These are phyloP conservation scores for Mycena polygramma DNA, from an alignment of 768 basidiomycete genomes.

Conservation along the genomic window DNA sequence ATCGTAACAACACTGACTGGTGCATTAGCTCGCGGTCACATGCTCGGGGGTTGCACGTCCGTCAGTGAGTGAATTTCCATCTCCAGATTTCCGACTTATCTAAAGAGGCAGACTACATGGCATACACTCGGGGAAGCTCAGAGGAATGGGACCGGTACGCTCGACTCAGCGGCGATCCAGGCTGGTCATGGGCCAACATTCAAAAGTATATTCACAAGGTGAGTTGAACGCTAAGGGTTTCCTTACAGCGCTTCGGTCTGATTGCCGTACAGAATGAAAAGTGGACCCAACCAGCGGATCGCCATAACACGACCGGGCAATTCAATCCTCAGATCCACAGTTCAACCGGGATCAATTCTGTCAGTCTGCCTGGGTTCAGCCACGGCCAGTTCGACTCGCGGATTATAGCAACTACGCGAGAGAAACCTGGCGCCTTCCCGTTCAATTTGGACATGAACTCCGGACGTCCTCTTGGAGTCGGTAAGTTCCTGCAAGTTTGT, in stretches of 20 bases:
- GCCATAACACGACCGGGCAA: constrained; percentile 48
- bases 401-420: constrained; percentile 43
- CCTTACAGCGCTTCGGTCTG: too few species aligned
- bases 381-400: constrained; percentile 41
- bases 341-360: constrained; percentile 42
- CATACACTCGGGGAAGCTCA: constrained; percentile 47
- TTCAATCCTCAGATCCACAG: constrained; percentile 48
- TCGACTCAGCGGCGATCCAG: constrained; percentile 55
- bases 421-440: constrained; percentile 47
- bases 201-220: constrained; percentile 45
- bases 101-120: constrained; percentile 40
- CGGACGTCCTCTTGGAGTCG: constrained; percentile 50
- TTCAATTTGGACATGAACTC: constrained; percentile 54
- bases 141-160: constrained; percentile 69
- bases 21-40: constrained; percentile 41
- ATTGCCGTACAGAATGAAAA: too few species aligned
- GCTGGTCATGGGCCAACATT: constrained; percentile 54
- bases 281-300: constrained; percentile 45
- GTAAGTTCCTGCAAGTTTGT: constrained; percentile 34
- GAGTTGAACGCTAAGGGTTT: neutral
- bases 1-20: neutral
- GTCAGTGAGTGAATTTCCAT: constrained; percentile 42
- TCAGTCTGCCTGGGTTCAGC: constrained; percentile 45
- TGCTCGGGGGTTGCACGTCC: constrained; percentile 50
- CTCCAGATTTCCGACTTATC: neutral